These are phyloP conservation scores for Ligustrum vulgare DNA, from an alignment of 257 asterid species.

Conservation along the genomic window DNA sequence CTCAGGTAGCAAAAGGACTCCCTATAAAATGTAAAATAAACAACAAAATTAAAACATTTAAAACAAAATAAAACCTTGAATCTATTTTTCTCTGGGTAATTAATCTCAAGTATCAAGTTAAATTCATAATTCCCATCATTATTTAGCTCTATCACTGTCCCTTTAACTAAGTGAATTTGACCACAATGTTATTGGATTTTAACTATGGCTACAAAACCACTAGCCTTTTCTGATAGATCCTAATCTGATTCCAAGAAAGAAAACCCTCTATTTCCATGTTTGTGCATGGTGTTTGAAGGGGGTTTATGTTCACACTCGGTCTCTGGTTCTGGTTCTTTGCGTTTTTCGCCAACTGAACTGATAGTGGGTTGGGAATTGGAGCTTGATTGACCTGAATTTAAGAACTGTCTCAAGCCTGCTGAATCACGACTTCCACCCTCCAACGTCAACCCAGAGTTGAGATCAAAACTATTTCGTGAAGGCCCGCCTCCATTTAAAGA, in stretches of 20 bases:
- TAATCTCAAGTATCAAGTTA: constrained; percentile 37
- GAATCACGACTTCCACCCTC: constrained; percentile 54
- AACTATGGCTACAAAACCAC: constrained; percentile 21
- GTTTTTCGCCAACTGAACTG: constrained; percentile 50
- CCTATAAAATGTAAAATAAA: constrained; percentile 24
- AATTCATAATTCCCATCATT: constrained; percentile 27
- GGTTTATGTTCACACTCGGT: constrained; percentile 47
- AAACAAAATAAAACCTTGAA: constrained; percentile 35
- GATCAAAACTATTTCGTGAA: constrained; percentile 56
- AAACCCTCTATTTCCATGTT: constrained; percentile 33
- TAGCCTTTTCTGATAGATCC: not conserved
- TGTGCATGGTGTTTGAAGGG: constrained; percentile 29
- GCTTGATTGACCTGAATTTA: constrained; percentile 45
- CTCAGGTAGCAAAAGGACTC: constrained; percentile 20
- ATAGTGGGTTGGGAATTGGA: constrained; percentile 39
- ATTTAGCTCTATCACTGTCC: constrained; percentile 30
- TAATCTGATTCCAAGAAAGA: constrained; percentile 3
- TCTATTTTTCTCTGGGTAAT: constrained; percentile 29
- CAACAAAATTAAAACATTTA: constrained; percentile 20
- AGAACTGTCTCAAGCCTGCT: constrained; percentile 47
- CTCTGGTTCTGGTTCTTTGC: constrained; percentile 60
- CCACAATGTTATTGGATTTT: not conserved
- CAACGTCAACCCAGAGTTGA: constrained; percentile 44
- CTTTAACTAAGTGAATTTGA: constrained; percentile 23
- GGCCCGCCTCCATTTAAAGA: constrained; percentile 55